Base-by-base conservation (phyloP, 495 filamentous ascomycete species). In the Penicillium samsonianum region DNA sequence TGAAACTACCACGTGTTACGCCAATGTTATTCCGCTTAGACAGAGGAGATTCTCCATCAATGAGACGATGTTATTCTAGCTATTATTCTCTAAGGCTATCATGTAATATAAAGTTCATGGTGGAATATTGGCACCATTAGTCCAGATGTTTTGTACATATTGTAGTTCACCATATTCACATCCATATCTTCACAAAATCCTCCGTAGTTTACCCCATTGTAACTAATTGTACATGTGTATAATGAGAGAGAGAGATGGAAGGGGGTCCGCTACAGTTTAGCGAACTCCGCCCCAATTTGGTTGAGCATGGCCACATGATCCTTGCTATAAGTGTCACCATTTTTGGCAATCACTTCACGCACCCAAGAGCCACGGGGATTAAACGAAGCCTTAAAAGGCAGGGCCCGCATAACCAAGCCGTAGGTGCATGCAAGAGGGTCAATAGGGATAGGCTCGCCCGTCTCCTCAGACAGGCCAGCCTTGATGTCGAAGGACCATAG, bases 241-340 rank as follows among this genome's bases (percentile, higher is more conserved):
- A n/a, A 17, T 30, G 14, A 48, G 16, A 31, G 45, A 30, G 11
- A 8, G 8, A 31, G 16, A n/a, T 5, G 45, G 16, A 54, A 25
- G 38, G 30, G 23, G 8, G 23, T 12, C 49, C 20, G 31, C 43
- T 65, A 64, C 23, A 62, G 17, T 46, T 60, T 62, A 41, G 56
- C 43, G 31, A 67, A 60, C 53, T 65, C 59, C 12, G 38, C 44
- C 35, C 65, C 65, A 58, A 77, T 61, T 19, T 57, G 61, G 38
- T 73, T 58, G 7, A 77, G 65, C 54, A 73, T 48, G n/a, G 58
- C 58, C 9, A 52, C 64, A 53, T 72, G 60, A 41, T 73, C 64
- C 55, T 59, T 52, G 31, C 35, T 45, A 52, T 59, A 62, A 22
- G 62, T 65, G 30, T 62, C 55, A 44, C 62, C 62, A 26, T 50